These are phyloP conservation scores for Fusarium sacchari DNA, from an alignment of 2,329 filamentous ascomycete species.

Conservation along the genomic window DNA sequence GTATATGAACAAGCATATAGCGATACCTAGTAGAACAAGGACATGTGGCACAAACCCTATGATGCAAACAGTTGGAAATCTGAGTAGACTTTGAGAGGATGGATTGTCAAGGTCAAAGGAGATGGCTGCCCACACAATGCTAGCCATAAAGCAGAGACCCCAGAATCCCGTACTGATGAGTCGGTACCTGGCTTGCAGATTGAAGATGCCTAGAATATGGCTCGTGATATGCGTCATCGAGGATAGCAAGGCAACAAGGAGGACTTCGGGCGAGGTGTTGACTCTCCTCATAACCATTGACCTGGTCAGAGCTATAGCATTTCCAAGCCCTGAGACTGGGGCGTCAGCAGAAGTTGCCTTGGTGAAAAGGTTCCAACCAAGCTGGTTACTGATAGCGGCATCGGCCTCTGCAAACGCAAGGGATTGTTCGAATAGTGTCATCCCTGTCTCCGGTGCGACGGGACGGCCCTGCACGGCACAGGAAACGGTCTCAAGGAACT, in stretches of 20 bases:
- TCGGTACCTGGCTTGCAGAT: constrained; percentile 81
- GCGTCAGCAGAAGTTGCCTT: constrained; percentile 53
- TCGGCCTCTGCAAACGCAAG: constrained; percentile 96
- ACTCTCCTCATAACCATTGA: constrained; percentile 79
- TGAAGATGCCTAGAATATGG: constrained; percentile 82
- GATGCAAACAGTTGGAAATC: constrained; percentile 94
- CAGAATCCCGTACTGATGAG: constrained; percentile 88
- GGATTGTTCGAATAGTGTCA: constrained; percentile 97
- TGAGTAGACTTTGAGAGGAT: constrained; percentile 72
- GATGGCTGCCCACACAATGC: constrained; percentile 80
- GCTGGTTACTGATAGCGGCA: constrained; percentile 81
- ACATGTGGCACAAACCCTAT: constrained; percentile 95
- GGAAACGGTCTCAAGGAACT: constrained; percentile 88
- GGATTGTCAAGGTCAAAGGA: constrained; percentile 70
- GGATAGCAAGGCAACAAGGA: constrained; percentile 88
- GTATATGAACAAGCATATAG: constrained; percentile 81
- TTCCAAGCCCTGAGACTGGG: constrained; percentile 36
- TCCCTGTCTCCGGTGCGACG: constrained; percentile 86
- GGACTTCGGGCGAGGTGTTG: constrained; percentile 89
- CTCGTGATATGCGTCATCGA: constrained; percentile 89
- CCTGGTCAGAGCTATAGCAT: constrained; percentile 62
- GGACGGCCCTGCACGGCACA: constrained; percentile 87
- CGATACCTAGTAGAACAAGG: constrained; percentile 83
- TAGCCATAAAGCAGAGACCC: constrained; percentile 89
- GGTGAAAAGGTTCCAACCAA: constrained; percentile 75